Conservation (phyloP, 495 filamentous ascomycete species). For the Tuber calosporum region DNA sequence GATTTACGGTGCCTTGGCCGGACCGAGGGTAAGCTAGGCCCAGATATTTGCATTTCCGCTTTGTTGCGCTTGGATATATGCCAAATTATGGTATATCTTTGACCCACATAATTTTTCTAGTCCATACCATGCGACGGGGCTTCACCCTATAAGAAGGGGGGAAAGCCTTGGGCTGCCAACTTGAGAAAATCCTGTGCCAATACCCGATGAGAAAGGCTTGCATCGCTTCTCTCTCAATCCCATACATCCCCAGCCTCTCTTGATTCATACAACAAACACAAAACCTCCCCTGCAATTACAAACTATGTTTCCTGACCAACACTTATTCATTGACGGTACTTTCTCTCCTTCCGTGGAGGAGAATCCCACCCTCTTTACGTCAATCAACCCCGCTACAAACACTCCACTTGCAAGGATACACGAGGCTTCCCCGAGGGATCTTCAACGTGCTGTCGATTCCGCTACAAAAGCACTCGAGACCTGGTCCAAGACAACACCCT, state of each 20-base stretch:
- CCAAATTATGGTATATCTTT: background rate
- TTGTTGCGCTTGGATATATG: background rate
- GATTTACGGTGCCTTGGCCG: background rate
- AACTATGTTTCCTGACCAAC: background rate
- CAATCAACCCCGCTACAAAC: constrained; percentile 61
- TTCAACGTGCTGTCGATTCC: constrained; percentile 59
- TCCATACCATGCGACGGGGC: background rate
- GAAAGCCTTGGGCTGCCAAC: background rate
- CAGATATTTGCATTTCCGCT: background rate
- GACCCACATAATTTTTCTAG: background rate
- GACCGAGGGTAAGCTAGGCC: background rate
- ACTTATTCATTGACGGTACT: background rate
- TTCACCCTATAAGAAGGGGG: background rate
- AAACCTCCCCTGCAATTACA: background rate
- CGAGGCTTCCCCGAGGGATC: constrained; percentile 55
- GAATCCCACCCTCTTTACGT: constrained; percentile 47
- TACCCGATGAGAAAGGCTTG: background rate
- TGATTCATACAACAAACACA: background rate
- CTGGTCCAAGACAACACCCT: constrained; percentile 60
- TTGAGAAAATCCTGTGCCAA: background rate
- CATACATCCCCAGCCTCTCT: background rate
- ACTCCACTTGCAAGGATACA: constrained; percentile 58
- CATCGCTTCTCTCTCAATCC: background rate
- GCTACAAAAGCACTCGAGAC: constrained; percentile 56
- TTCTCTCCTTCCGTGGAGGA: background rate